phyloP scores from a whole-genome alignment of 1,284 basidiomycete species.

The Filobasidium uniguttulatum region DNA sequence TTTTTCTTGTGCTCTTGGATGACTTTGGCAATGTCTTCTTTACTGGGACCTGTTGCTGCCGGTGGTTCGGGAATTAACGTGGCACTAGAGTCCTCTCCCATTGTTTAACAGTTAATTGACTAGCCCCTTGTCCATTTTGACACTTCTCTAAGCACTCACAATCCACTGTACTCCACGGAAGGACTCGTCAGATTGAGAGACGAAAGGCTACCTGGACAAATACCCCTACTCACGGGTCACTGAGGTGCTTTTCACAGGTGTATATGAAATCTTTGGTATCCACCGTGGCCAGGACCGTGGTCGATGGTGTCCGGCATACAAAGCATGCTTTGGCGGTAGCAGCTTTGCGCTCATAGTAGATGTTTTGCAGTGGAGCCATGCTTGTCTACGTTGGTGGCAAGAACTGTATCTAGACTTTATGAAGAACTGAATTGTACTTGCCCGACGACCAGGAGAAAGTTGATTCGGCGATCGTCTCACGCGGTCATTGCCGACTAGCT shows the following conservation, averaged over 20 bases:
- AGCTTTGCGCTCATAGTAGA: constrained; percentile 35
- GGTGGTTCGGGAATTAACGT: constrained; percentile 22
- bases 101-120: background rate
- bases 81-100: constrained; percentile 25
- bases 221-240: constrained; percentile 33
- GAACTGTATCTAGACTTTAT: too few relatives aligned
- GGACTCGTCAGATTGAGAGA: too few relatives aligned
- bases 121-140: too few relatives aligned
- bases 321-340: constrained; percentile 32
- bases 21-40: constrained; percentile 35
- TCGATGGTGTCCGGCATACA: constrained; percentile 30
- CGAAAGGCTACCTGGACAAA: too few relatives aligned
- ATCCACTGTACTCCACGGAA: too few relatives aligned
- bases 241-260: constrained; percentile 32
- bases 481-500: too few relatives aligned
- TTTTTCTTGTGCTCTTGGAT: constrained; percentile 29
- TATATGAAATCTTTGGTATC: constrained; percentile 35
- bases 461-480: too few relatives aligned
- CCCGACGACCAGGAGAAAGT: too few relatives aligned
- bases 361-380: constrained; percentile 22
- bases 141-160: too few relatives aligned
- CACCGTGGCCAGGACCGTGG: constrained; percentile 31
- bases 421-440: too few relatives aligned
- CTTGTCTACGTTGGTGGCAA: too few relatives aligned
- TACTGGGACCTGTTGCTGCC: constrained; percentile 20